These are phyloP conservation scores for Botrytis deweyae DNA, from an alignment of 2,329 filamentous ascomycete genomes.

Conservation along the genomic window DNA sequence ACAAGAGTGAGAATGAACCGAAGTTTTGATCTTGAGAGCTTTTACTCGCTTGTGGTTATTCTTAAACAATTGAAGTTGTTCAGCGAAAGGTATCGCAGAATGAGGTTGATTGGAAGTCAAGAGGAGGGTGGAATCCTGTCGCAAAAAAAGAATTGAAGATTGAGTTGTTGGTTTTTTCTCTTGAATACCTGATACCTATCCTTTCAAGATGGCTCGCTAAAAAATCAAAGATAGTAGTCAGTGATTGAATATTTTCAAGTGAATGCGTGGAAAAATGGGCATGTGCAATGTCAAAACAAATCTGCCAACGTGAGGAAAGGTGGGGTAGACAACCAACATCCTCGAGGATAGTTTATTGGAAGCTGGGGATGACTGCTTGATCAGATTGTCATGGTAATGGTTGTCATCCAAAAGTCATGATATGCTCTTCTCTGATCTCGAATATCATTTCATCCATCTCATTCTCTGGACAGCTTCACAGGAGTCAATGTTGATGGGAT, in stretches of 20 bases:
- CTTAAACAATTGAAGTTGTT: background rate
- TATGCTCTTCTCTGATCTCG: background rate
- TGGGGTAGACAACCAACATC: background rate
- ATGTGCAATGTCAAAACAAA: constrained; percentile 5
- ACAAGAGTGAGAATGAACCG: background rate
- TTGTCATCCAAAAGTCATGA: background rate
- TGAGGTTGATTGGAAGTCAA: background rate
- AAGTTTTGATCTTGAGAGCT: background rate
- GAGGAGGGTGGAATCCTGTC: background rate
- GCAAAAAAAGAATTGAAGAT: background rate
- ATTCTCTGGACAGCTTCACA: background rate
- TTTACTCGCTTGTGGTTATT: background rate
- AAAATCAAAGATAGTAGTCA: background rate
- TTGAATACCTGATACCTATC: background rate
- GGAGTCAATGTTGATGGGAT: background rate
- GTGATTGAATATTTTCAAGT: background rate
- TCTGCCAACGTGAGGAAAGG: background rate
- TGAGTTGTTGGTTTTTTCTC: background rate
- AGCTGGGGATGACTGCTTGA: background rate
- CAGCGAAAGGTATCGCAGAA: background rate
- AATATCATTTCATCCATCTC: background rate
- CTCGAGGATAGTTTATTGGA: background rate
- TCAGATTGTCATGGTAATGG: background rate
- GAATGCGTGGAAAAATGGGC: background rate
- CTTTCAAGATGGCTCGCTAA: constrained; percentile 1